These are phyloP conservation scores for Geotrichum candidum DNA, from an alignment of 1,139 yeast genomes.

Conservation along the genomic window DNA sequence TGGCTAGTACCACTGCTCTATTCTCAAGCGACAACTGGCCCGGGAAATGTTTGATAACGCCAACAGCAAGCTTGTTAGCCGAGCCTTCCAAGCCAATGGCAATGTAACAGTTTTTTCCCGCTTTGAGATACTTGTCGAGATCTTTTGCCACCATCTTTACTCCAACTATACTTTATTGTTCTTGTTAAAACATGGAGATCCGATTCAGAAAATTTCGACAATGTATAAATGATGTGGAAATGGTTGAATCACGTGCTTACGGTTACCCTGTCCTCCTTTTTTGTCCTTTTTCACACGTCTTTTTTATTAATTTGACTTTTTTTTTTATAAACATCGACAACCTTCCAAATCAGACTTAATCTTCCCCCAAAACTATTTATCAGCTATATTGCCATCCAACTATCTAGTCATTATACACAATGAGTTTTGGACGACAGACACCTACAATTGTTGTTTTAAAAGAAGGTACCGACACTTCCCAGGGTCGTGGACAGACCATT, in stretches of 20 bases:
- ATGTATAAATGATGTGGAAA: background rate
- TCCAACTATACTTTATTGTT: background rate
- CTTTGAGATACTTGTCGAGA: conserved; percentile 23
- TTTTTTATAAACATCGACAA: background rate
- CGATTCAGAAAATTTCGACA: background rate
- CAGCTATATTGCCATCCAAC: background rate
- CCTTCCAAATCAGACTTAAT: background rate
- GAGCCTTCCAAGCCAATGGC: conserved; percentile 95
- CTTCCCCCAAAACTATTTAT: background rate
- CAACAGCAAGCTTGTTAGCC: conserved; percentile 93
- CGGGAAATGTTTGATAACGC: conserved; percentile 66
- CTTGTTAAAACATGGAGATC: background rate
- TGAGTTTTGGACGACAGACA: conserved; percentile 88
- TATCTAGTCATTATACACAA: conserved; percentile 28
- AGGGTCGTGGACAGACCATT: conserved; percentile 92
- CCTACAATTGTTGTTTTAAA: conserved; percentile 96
- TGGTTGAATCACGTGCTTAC: background rate
- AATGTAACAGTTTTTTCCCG: conserved; percentile 33
- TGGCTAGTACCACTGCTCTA: conserved; percentile 71
- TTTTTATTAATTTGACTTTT: background rate
- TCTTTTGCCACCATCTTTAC: conserved; percentile 14
- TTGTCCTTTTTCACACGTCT: conserved; percentile 7
- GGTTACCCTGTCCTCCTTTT: conserved; percentile 4
- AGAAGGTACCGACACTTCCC: conserved; percentile 96
- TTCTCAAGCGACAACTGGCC: conserved; percentile 43